These are phyloP conservation scores for Xylaria bambusicola DNA, from an alignment of 495 filamentous ascomycete genomes.

Conservation along the genomic window DNA sequence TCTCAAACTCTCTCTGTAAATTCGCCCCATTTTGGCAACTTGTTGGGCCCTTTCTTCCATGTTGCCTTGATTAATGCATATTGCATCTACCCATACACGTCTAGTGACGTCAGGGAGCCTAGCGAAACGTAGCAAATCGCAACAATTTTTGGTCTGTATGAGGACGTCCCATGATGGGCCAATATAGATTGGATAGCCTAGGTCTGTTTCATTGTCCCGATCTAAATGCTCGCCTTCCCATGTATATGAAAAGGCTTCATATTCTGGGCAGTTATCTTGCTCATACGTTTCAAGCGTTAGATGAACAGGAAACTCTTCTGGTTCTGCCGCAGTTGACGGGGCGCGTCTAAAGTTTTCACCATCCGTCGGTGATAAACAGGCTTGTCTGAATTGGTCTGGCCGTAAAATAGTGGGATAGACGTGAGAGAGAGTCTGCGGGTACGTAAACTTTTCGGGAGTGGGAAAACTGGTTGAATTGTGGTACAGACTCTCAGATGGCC, in stretches of 20 bases:
- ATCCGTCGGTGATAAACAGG: not conserved
- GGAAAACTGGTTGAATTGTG: not conserved
- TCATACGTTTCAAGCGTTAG: constrained; percentile 22
- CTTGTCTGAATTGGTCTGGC: not conserved
- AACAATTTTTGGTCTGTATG: constrained; percentile 36
- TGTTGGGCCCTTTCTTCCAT: constrained; percentile 21
- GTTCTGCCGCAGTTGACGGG: not conserved
- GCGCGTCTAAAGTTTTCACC: not conserved
- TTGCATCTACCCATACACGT: constrained; percentile 28
- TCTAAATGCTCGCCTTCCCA: constrained; percentile 36
- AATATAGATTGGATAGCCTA: constrained; percentile 25
- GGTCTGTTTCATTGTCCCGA: not conserved
- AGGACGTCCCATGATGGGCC: constrained; percentile 37
- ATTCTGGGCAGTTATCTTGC: constrained; percentile 30
- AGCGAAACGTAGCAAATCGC: constrained; percentile 28
- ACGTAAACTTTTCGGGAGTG: not conserved
- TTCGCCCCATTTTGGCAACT: constrained; percentile 25
- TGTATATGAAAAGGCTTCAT: constrained; percentile 35
- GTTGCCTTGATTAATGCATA: constrained; percentile 34
- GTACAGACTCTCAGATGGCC: not conserved
- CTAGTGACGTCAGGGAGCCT: constrained; percentile 16
- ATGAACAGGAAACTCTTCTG: constrained; percentile 19
- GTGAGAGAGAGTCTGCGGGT: not conserved
- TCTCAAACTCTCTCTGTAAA: constrained; percentile 21
- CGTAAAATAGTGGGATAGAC: not conserved